Percentiles rank a stretch among this genome's conserved stretches.
phyloP scores from a whole-genome alignment of 177 flowering plant genomes.

The Tripterygium wilfordii region DNA sequence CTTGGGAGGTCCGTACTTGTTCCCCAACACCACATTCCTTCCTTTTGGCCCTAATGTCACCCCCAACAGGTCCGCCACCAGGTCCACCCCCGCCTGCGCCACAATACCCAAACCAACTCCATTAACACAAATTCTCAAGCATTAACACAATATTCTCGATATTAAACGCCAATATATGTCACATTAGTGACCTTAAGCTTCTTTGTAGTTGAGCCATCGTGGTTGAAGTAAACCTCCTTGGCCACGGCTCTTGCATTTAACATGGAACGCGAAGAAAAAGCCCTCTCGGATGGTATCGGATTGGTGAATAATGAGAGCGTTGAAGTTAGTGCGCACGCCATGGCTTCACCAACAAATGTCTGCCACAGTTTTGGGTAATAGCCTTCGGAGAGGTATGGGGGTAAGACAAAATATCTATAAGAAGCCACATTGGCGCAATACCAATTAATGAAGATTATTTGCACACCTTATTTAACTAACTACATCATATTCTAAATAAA shows the following conservation, averaged over 20 bases:
- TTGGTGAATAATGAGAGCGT: constrained; percentile 32
- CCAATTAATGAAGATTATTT: too few species aligned
- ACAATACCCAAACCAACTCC: background rate
- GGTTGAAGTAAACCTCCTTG: constrained; percentile 80
- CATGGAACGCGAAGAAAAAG: constrained; percentile 6
- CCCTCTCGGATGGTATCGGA: constrained; percentile 21
- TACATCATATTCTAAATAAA: too few species aligned
- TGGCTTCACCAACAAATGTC: constrained; percentile 8
- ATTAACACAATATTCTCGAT: background rate
- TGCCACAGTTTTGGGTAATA: background rate
- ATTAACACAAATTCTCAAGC: background rate
- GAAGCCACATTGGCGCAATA: too few species aligned
- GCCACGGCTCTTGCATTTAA: constrained; percentile 42
- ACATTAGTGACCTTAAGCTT: constrained; percentile 63
- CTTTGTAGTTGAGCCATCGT: constrained; percentile 67
- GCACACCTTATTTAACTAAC: too few species aligned
- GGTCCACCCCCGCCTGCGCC: constrained; percentile 72
- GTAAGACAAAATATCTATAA: too few species aligned
- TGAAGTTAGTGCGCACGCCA: constrained; percentile 40
- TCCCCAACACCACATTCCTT: constrained; percentile 87
- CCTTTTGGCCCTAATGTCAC: constrained; percentile 94
- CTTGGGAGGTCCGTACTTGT: constrained; percentile 92
- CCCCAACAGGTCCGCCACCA: constrained; percentile 78
- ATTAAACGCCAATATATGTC: background rate
- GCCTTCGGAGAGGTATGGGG: background rate